Evolutionary conservation across 2,329 filamentous ascomycete genomes (phyloP), one percentile per base, ranked within the genome.

Genomic region (Amauroascus verrucosus): DNA sequence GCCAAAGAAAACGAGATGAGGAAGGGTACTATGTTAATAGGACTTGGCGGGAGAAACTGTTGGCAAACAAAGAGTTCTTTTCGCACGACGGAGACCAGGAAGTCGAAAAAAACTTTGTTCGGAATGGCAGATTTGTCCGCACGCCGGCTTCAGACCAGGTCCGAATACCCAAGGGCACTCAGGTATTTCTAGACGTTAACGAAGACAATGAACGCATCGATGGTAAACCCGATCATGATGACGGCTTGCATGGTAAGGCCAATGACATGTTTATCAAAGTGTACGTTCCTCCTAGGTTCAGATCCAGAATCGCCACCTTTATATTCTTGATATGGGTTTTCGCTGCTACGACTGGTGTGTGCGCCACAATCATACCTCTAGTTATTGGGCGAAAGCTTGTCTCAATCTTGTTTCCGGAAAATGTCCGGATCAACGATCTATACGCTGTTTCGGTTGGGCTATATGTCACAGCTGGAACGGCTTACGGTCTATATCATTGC

Each of bases 91-190:
- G 82, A 77, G 67, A 65, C 57, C 55, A 54, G 24, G 6, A 40
- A 30, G 44, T 53, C 9, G 22, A 41, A 8, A 20, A 5, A 5
- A 40, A 38, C 16, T 81, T 95, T 54, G 65, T 82, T 14, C 78
- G 79, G 2, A 82, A 91, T 60, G 93, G 93, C 4, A 81, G 78
- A 54, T 97, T 90, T 66, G 91, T 96, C 22, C 83, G 88, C 44
- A 88, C 89, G n/a, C 93, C 93, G 9, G 90, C 88, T 16, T 95
- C 89, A 1, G 93, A 98, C 67, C 89, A 95, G 66, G 87, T 96
- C 59, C 88, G 94, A 63, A 90, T 97, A 33, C 87, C 89, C 2
- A 95, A 94, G 68, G 86, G 87, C 37, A 79, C 78, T 45, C 73
- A 77, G 14, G 90, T 95, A 2, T 97, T 98, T 64, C 72, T 95